These are phyloP conservation scores for Batkoa obscura DNA, from an alignment of 371 early-diverging fungal species.

Conservation along the genomic window DNA sequence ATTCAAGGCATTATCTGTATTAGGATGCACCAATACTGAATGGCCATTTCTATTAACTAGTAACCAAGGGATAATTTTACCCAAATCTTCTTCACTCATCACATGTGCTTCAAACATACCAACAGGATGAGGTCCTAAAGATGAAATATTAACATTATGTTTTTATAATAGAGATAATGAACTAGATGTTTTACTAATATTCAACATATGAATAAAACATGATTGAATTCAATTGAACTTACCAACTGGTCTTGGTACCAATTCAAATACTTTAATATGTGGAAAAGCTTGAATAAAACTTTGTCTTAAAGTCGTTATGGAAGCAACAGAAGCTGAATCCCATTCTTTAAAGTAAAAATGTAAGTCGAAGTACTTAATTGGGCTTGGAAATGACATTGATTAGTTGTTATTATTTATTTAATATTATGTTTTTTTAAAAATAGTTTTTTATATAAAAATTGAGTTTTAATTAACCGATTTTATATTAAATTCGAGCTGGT, in stretches of 20 bases:
- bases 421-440: too few species aligned
- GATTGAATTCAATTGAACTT: not conserved
- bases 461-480: too few species aligned
- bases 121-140: conserved; percentile 5
- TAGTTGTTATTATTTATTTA: too few species aligned
- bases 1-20: not conserved
- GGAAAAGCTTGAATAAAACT: not conserved
- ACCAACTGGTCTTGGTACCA: conserved; percentile 2
- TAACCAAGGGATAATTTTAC: conserved; percentile 2
- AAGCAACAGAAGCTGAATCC: not conserved
- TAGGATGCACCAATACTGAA: not conserved
- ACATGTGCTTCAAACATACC: conserved; percentile 5
- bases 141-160: not conserved
- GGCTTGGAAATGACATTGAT: not conserved
- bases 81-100: not conserved
- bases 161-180: too few species aligned
- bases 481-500: too few species aligned
- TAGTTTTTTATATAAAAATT: too few species aligned
- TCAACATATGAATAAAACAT: too few species aligned
- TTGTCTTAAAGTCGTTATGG: not conserved
- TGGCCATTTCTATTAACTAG: not conserved
- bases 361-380: not conserved
- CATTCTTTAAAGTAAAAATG: conserved; percentile 1
- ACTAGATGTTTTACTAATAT: too few species aligned
- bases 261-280: not conserved